Percentiles rank a stretch among this genome's conserved stretches.
These are phyloP conservation scores for Debaryomyces singareniensis DNA, from an alignment of 1,139 yeast genomes.

Conservation along the genomic window DNA sequence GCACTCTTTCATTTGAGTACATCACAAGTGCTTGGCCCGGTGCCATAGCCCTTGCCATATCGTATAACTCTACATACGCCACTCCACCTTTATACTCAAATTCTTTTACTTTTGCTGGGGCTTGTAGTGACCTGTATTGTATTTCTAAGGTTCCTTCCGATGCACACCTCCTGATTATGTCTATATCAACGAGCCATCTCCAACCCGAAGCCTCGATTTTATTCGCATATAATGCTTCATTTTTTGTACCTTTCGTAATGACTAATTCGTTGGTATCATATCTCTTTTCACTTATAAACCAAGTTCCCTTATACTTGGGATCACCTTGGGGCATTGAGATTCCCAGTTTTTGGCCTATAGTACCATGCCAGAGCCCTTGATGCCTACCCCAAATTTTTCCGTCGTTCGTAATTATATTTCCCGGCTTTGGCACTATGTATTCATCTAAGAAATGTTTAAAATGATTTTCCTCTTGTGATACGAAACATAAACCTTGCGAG, in stretches of 20 bases:
- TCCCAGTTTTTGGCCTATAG: constrained; percentile 83
- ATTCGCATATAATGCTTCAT: constrained; percentile 48
- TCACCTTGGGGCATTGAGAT: constrained; percentile 83
- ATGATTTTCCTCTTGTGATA: constrained; percentile 62
- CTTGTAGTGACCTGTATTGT: constrained; percentile 70
- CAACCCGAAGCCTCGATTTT: constrained; percentile 39
- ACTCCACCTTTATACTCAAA: constrained; percentile 7
- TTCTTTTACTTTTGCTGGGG: constrained; percentile 30
- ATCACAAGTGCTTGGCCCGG: constrained; percentile 84
- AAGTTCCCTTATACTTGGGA: constrained; percentile 65
- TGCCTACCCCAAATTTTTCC: constrained; percentile 78
- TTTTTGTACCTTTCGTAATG: constrained; percentile 70
- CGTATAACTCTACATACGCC: constrained; percentile 28
- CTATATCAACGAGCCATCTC: constrained; percentile 38
- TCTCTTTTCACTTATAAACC: constrained; percentile 80
- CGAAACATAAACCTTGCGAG: constrained; percentile 94
- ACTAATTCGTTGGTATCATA: constrained; percentile 61
- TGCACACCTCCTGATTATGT: constrained; percentile 7
- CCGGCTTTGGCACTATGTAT: constrained; percentile 66
- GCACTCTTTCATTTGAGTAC: constrained; percentile 57
- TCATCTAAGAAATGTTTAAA: constrained; percentile 74
- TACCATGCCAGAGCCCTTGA: constrained; percentile 86
- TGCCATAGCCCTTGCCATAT: constrained; percentile 67
- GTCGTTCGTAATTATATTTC: constrained; percentile 67
- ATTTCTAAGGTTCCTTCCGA: constrained; percentile 25